These are phyloP conservation scores for Trametes versicolor DNA, from an alignment of 1,284 basidiomycete species.

Conservation along the genomic window DNA sequence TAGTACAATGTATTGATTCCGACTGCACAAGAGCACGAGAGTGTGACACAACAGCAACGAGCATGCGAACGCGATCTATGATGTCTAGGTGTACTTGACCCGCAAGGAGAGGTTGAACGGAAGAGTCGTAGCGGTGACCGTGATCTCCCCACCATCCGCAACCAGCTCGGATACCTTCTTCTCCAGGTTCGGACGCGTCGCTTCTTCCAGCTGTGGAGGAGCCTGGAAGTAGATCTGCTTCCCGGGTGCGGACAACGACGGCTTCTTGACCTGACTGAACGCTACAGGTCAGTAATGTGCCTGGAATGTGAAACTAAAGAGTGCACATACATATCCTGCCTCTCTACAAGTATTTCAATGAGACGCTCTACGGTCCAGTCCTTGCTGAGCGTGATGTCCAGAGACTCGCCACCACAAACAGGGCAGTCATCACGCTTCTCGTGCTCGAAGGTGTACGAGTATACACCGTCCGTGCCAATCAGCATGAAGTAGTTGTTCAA, in stretches of 20 bases:
- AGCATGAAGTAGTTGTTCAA: constrained; percentile 99
- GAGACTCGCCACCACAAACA: constrained; percentile 93
- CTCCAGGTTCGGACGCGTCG: constrained; percentile 89
- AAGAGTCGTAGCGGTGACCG: constrained; percentile 88
- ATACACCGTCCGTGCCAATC: constrained; percentile 95
- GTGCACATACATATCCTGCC: constrained; percentile 83
- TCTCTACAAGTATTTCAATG: constrained; percentile 86
- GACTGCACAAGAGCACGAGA: constrained; percentile 15
- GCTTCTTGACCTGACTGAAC: constrained; percentile 91
- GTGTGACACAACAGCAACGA: constrained; percentile 24
- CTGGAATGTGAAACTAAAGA: neutral
- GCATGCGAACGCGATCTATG: constrained; percentile 12
- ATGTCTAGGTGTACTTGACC: constrained; percentile 63
- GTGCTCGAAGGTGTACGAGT: constrained; percentile 98
- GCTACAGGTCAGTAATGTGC: neutral
- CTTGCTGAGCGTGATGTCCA: constrained; percentile 73
- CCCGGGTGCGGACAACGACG: constrained; percentile 77
- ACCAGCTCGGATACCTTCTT: constrained; percentile 89
- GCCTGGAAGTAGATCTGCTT: constrained; percentile 92
- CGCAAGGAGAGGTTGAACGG: constrained; percentile 87
- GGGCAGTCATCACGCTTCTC: constrained; percentile 95
- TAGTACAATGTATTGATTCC: constrained; percentile 7
- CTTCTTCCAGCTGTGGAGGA: constrained; percentile 88
- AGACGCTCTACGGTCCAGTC: constrained; percentile 86
- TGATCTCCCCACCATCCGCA: constrained; percentile 77